Base-by-base conservation (phyloP, 2,329 filamentous ascomycete genomes). In the Diaporthe australafricana region DNA sequence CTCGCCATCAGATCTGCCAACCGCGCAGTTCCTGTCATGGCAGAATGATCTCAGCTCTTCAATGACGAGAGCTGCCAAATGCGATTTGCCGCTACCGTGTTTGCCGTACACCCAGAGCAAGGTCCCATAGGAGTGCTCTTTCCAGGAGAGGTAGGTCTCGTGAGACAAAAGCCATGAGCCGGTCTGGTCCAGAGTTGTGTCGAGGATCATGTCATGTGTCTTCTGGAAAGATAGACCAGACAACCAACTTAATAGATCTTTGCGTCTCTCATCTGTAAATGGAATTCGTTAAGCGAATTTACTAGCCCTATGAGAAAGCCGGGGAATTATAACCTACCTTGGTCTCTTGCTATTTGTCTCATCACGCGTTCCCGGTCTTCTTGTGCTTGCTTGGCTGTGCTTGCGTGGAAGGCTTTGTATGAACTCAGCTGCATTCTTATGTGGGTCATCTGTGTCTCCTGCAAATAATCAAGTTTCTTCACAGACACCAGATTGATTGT, bases 71-170 rank as follows among this genome's bases (percentile, higher is more conserved):
- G 65, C 65, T 7, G 65, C 65, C 20, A 68, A 42, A 20, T 68
- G 65, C 14, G 65, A 56, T 17, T 68, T 68, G 2, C 65, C 65
- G 50, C 65, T 68, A 5, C 65, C 65, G 17, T 68, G 65, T 20
- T 68, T 68, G 5, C 65, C 65, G 9, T 60, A 50, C 4, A 69
- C 42, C 66, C 66, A 69, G 2, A 69, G 66, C 3, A 60, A 27
- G 14, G 66, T 8, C 11, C 30, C 66, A 14, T 12, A 7, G 14
- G 40, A 50, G 0, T 8, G 5, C 6, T n/a, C 30, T 30, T 8
- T 69, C 66, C 66, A 69, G 1, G 35, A 14, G 9, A 38, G 9
- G 40, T 69, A 69, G 2, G 17, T 35, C n/a, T 69, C 42, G 16
- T 60, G 52, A 3, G 20, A 25, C 2, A 69, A 6, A 6, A 69